Evolutionary conservation across 2,329 filamentous ascomycete species (phyloP).

Genomic region (Aspergillus eucalypticola): DNA sequence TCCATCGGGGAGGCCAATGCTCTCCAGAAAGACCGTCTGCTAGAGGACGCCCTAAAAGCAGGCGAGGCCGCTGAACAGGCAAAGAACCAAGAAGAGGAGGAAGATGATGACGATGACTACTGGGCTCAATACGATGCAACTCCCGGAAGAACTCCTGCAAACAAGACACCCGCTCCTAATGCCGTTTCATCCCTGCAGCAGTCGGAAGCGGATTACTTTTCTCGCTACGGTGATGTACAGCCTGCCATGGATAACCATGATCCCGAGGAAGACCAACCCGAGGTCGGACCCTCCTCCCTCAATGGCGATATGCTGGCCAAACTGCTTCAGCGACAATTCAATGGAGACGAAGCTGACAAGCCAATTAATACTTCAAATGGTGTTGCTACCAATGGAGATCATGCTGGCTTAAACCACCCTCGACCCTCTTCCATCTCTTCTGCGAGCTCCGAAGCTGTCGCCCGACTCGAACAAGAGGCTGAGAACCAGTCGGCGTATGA

Average conservation of each 20-base stretch:
- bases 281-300: constrained; percentile 54
- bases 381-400: constrained; percentile 23
- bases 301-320: constrained; percentile 53
- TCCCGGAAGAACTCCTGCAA: constrained; percentile 52
- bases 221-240: constrained; percentile 63
- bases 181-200: constrained; percentile 26
- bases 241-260: constrained; percentile 65
- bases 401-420: constrained; percentile 42
- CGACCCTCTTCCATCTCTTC: constrained; percentile 46
- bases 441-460: constrained; percentile 51
- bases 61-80: constrained; percentile 1
- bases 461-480: constrained; percentile 56
- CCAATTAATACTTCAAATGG: constrained; percentile 19
- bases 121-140: constrained; percentile 65
- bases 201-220: constrained; percentile 62
- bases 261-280: constrained; percentile 55
- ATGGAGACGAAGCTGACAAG: constrained; percentile 24
- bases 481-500: constrained; percentile 56
- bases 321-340: constrained; percentile 42
- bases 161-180: constrained; percentile 38
- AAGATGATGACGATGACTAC: constrained; percentile 63
- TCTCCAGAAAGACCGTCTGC: constrained; percentile 38
- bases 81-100: constrained; percentile 32
- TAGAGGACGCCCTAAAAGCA: constrained; percentile 28
- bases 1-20: constrained; percentile 59